Evolutionary conservation across 176 grass and related monocot species (phyloP).

Genomic region (Lolium perenne): DNA sequence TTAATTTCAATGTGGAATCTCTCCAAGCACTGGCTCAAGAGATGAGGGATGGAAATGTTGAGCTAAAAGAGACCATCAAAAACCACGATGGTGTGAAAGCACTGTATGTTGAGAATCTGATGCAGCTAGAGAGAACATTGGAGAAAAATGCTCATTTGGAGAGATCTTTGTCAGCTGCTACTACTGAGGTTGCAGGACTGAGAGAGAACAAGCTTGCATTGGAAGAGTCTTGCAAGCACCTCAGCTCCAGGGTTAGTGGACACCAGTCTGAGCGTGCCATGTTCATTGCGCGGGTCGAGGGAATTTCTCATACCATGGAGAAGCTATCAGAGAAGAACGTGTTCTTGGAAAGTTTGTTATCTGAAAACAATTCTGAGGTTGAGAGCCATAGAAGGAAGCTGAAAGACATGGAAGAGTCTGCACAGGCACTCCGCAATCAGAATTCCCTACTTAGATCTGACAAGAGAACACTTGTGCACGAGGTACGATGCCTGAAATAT

Average conservation of each 20-base stretch:
- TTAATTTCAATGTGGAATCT: slow-evolving; percentile 77
- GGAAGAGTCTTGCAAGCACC: slow-evolving; percentile 69
- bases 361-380: slow-evolving; percentile 67
- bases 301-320: slow-evolving; percentile 76
- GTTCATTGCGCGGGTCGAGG: slow-evolving; percentile 67
- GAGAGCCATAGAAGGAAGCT: slow-evolving; percentile 68
- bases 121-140: slow-evolving; percentile 68
- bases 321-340: slow-evolving; percentile 73
- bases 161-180: slow-evolving; percentile 68
- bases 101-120: slow-evolving; percentile 75
- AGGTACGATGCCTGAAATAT: slow-evolving; percentile 61
- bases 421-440: slow-evolving; percentile 55
- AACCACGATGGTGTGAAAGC: slow-evolving; percentile 64
- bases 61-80: slow-evolving; percentile 84
- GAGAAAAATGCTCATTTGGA: slow-evolving; percentile 77
- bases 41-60: slow-evolving; percentile 75
- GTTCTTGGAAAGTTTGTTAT: slow-evolving; percentile 83
- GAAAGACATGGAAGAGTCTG: slow-evolving; percentile 63
- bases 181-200: slow-evolving; percentile 65
- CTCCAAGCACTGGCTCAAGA: slow-evolving; percentile 79
- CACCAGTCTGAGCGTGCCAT: slow-evolving; percentile 66
- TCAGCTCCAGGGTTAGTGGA: slow-evolving; percentile 59
- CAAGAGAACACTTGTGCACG: slow-evolving; percentile 64
- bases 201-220: slow-evolving; percentile 52
- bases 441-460: slow-evolving; percentile 76